A percentile compares a stretch with the other conserved stretches of the same genome.
Evolutionary conservation across 352 stramenopile species (phyloP).

Genomic region (Phytophthora pseudosyringae): DNA sequence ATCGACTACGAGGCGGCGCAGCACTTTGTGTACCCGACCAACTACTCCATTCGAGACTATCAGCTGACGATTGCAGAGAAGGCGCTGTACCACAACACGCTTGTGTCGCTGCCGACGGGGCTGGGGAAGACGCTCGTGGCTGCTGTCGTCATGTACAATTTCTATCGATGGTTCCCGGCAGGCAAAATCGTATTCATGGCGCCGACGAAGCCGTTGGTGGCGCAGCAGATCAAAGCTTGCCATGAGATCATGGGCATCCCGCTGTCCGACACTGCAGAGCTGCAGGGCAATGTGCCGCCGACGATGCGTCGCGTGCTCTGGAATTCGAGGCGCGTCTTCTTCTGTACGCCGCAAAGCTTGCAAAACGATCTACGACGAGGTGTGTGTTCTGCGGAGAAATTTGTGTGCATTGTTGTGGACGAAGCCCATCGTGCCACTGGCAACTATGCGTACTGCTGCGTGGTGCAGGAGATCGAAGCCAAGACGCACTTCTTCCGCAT

Average conservation of each 20-base stretch:
- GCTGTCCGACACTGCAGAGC: constrained; percentile 77
- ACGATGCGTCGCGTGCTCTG: constrained; percentile 87
- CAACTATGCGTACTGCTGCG: constrained; percentile 97
- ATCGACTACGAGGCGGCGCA: constrained; percentile 72
- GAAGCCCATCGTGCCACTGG: constrained; percentile 97
- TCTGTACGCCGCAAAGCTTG: constrained; percentile 98
- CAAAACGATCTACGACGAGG: constrained; percentile 94
- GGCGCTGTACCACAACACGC: constrained; percentile 96
- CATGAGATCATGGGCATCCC: constrained; percentile 96
- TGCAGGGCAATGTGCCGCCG: constrained; percentile 85
- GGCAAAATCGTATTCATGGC: constrained; percentile 98
- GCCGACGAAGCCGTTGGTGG: constrained; percentile 97
- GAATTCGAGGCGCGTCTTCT: constrained; percentile 96
- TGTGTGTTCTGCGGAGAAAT: constrained; percentile 73
- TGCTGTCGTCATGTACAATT: constrained; percentile 99
- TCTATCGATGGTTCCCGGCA: constrained; percentile 97
- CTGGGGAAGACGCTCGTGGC: constrained; percentile 99
- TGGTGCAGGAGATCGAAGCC: constrained; percentile 80
- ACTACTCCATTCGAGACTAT: constrained; percentile 94
- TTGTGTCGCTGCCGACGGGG: constrained; percentile 98
- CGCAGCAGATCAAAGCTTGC: constrained; percentile 98
- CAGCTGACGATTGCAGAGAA: constrained; percentile 95
- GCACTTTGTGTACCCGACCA: constrained; percentile 89
- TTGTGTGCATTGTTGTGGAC: constrained; percentile 98
- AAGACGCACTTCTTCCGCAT: constrained; percentile 89